A percentile compares a stretch with the other conserved stretches of the same genome.
phyloP scores from a whole-genome alignment of 768 basidiomycete species.

The Mycena venus region DNA sequence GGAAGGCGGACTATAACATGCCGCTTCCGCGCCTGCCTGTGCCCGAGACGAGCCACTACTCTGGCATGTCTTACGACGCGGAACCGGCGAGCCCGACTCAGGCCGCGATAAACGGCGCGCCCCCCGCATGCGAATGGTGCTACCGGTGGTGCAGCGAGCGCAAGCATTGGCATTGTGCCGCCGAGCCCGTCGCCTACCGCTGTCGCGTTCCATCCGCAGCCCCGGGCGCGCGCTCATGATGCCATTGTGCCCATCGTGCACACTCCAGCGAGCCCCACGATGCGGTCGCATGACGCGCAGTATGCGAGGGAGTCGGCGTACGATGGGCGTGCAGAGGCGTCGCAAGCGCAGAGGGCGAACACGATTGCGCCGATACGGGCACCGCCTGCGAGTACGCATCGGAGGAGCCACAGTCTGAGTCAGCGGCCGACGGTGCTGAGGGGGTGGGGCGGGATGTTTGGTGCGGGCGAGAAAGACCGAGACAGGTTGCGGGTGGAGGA shows the following conservation, averaged over 20 bases:
- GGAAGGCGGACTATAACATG: conserved; percentile 84
- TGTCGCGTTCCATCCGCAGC: conserved; percentile 68
- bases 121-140: conserved; percentile 13
- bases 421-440: conserved; percentile 72
- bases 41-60: conserved; percentile 70
- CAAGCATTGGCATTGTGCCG: conserved; percentile 40
- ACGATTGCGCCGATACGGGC: conserved; percentile 65
- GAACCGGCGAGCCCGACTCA: conserved; percentile 37
- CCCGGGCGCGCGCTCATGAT: conserved; percentile 77
- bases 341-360: conserved; percentile 41
- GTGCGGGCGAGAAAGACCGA: conserved; percentile 42
- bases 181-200: conserved; percentile 68
- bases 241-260: conserved; percentile 58
- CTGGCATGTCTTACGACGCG: conserved; percentile 84
- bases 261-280: conserved; percentile 35
- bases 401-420: conserved; percentile 87
- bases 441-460: conserved; percentile 75
- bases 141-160: conserved; percentile 5
- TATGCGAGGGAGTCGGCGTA: background rate
- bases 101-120: background rate
- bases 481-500: background rate
- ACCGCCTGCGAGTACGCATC: conserved; percentile 84
- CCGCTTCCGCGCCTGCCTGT: conserved; percentile 54
- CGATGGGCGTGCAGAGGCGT: background rate
- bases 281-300: conserved; percentile 20